Conservation (phyloP, 176 grass and related monocot genomes). For the Paspalum notatum region DNA sequence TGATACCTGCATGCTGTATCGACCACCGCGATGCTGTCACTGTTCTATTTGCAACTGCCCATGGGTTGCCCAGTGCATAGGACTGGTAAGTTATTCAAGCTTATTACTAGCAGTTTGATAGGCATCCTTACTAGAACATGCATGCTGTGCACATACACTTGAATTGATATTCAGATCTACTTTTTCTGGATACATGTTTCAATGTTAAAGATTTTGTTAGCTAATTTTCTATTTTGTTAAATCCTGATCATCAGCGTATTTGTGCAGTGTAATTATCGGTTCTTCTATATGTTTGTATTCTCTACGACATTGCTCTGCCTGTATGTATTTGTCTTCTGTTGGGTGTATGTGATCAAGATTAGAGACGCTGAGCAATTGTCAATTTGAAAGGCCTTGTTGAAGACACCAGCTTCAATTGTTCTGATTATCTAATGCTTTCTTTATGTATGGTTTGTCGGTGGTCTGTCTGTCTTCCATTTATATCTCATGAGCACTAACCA, state of each 20-base stretch:
- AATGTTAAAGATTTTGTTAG: not conserved
- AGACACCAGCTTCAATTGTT: slow-evolving; percentile 81
- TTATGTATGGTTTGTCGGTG: slow-evolving; percentile 95
- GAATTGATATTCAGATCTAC: slow-evolving; percentile 7
- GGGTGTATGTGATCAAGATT: slow-evolving; percentile 94
- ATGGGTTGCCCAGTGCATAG: slow-evolving; percentile 96
- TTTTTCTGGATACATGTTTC: not conserved
- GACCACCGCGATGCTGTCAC: slow-evolving; percentile 86
- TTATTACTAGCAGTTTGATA: slow-evolving; percentile 20
- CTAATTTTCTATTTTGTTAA: not conserved
- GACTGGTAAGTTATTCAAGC: slow-evolving; percentile 57
- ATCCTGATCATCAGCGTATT: slow-evolving; percentile 38
- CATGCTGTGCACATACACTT: not conserved
- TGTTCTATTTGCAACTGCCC: slow-evolving; percentile 97
- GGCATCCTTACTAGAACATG: not conserved
- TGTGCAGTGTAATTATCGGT: slow-evolving; percentile 90
- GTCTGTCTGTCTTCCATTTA: slow-evolving; percentile 89
- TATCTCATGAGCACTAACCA: slow-evolving; percentile 94
- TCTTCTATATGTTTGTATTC: slow-evolving; percentile 99
- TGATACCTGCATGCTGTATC: slow-evolving; percentile 92
- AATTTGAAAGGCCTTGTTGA: slow-evolving; percentile 73
- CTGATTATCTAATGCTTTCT: slow-evolving; percentile 88
- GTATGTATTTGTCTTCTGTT: slow-evolving; percentile 89
- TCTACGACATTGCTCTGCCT: slow-evolving; percentile 84
- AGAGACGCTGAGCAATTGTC: slow-evolving; percentile 58